Conservation (phyloP, 2,329 filamentous ascomycete species). For the Leptographium galeiforme region DNA sequence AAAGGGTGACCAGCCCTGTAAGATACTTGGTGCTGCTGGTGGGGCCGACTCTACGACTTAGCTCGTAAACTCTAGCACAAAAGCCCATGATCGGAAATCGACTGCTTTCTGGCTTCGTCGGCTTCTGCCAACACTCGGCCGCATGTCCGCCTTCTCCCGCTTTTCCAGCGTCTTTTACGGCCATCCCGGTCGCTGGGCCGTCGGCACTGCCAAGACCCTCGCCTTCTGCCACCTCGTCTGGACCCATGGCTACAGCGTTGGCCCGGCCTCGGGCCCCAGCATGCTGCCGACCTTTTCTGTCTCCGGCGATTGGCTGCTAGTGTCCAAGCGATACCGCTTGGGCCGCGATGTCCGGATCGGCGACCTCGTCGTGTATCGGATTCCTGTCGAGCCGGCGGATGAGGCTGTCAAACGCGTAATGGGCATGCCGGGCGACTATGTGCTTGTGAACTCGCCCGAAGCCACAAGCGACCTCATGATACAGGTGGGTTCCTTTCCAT, state of each 20-base stretch:
- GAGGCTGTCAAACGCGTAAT: conserved; percentile 68
- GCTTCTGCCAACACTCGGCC: not conserved
- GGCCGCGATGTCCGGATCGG: conserved; percentile 60
- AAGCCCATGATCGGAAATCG: too few relatives aligned
- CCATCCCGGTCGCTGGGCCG: conserved; percentile 27
- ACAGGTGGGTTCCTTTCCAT: conserved; percentile 34
- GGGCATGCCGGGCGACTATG: conserved; percentile 65
- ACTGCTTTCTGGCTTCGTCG: not conserved
- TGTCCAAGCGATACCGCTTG: conserved; percentile 52
- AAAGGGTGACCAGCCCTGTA: too few relatives aligned
- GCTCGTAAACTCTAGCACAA: too few relatives aligned
- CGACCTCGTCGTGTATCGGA: conserved; percentile 67
- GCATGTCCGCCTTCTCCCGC: conserved; percentile 12
- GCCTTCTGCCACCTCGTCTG: conserved; percentile 35
- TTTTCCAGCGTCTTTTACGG: conserved; percentile 18
- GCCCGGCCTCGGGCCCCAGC: conserved; percentile 55
- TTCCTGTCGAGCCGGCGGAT: conserved; percentile 50
- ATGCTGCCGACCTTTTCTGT: conserved; percentile 79
- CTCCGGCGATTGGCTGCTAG: conserved; percentile 53
- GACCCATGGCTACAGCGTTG: conserved; percentile 49
- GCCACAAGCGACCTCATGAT: conserved; percentile 41
- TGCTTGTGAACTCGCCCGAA: conserved; percentile 50
- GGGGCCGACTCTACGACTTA: too few relatives aligned
- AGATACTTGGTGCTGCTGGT: too few relatives aligned
- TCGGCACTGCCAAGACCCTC: conserved; percentile 32